Base-by-base conservation (phyloP, 352 stramenopile species). In the Blastocystis sp. region DNA sequence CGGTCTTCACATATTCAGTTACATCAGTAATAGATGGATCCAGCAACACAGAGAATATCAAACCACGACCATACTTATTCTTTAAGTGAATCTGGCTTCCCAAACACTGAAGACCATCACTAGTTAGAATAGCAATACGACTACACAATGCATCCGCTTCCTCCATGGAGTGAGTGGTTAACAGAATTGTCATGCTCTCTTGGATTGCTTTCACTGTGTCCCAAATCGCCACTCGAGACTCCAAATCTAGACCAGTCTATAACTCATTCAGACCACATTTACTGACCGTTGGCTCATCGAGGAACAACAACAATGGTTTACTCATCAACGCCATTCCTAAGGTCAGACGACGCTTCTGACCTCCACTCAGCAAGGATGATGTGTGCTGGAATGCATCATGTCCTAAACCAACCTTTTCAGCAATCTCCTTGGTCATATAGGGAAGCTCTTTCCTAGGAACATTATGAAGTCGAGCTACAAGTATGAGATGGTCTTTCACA, bases 141-240 rank as follows among this genome's bases (percentile, higher is more conserved):
- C 94, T 92, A 27, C 91, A 92, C 9, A 96, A 90, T 54, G 93
- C 84, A 69, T 95, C 93, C 11, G 92, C 93, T 77, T 95, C 93
- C 90, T 95, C 93, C 93, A 95, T 94, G 22, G 91, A 92, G 87
- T 95, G 93, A 30, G 93, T 95, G 35, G 92, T 95, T 4, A 95
- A 79, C 7, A 95, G 59, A 53, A 95, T 91, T 33, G 92, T 91
- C 57, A 92, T 59, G 5, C 51, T 27, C 1, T 57, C 40, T 42
- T 92, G 59, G 0, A 51, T 53, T 22, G 37, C 27, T 30, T 87
- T 69, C n/a, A 92, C 90, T 15, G 91, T 89, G 30, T 91, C 62
- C 91, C 91, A 92, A 13, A 92, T 92, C 24, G 84, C 68, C 7
- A 90, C 66, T 19, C 90, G 56, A 24, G 90, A 84, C 17, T 89